Base-by-base conservation (phyloP, 768 basidiomycete species). In the Clathrus columnatus region DNA sequence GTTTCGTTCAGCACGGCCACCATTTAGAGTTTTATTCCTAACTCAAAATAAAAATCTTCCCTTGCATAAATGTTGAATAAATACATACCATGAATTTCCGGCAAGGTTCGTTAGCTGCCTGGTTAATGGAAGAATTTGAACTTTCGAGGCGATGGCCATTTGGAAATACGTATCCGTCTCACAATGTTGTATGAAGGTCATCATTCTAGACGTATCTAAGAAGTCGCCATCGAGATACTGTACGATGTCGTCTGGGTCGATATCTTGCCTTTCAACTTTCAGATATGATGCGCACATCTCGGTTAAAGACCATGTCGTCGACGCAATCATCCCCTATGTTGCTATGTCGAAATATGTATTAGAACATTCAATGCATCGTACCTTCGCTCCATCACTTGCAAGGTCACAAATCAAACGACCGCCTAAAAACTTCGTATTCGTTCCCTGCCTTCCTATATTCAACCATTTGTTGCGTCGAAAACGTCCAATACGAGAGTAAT, bases 1-100 rank as follows among this genome's bases (percentile, higher is more conserved):
- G 68, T 98, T 99, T 24, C 96, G 91, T 64, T 98, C 96, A 0
- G 96, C 96, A 52, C 96, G 91, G 62, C 94, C 96, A 60, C 95
- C 95, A 61, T 92, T 97, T 45, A 99, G 69, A 0, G 96, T 98
- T 64, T 94, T 91, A 71, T 94, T 97, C 94, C 94, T 97, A 62
- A 2, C 45, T 21, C 48, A 20, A 29, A 24, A 18, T 42, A 51
- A 55, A n/a, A 11, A 16, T 43, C 21, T 24, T 42, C 10, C 8
- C 14, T 5, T 21, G 36, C 49, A 14, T 32, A 26, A 21, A 28
- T 20, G 44, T 10, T 26, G 28, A 24, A 17, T 5, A 5, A 7
- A 42, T 24, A 69, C 81, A 60, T 65, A 93, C 96, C 96, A 99
- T 20, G 91, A 86, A 64, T 99, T 98, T 1, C 96, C 96, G 57